Conservation (phyloP, 345 rosid genomes). For the Brassica carinata region DNA sequence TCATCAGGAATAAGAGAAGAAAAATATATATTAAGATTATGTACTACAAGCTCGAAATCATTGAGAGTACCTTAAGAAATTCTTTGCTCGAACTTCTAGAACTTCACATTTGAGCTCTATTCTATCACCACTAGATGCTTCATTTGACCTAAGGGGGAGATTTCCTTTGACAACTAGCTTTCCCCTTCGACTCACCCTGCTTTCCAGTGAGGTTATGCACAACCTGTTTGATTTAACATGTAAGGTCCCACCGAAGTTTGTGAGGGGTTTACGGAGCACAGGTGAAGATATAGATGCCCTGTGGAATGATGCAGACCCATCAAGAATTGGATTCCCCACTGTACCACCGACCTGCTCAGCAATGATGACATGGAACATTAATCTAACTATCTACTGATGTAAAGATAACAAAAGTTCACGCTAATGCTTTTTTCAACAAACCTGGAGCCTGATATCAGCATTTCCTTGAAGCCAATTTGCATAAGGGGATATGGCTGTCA, state of each 20-base stretch:
- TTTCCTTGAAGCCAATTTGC: slow-evolving; percentile 91
- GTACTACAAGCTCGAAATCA: slow-evolving; percentile 7
- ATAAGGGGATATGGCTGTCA: slow-evolving; percentile 91
- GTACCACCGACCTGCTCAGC: slow-evolving; percentile 86
- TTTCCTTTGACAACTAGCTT: slow-evolving; percentile 85
- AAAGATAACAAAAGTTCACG: not conserved
- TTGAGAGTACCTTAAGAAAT: slow-evolving; percentile 64
- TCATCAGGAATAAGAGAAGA: not conserved
- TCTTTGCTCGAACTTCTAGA: slow-evolving; percentile 94
- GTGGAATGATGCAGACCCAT: slow-evolving; percentile 90
- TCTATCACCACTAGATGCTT: slow-evolving; percentile 69
- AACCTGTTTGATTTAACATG: slow-evolving; percentile 87
- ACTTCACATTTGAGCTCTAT: slow-evolving; percentile 95
- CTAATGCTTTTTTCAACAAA: slow-evolving; percentile 22
- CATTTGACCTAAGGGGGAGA: slow-evolving; percentile 82
- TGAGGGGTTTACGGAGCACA: slow-evolving; percentile 80
- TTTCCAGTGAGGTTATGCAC: slow-evolving; percentile 75
- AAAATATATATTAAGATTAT: not conserved
- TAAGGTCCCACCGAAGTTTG: slow-evolving; percentile 87
- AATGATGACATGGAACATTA: not conserved
- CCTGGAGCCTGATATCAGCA: slow-evolving; percentile 96
- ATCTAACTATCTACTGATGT: not conserved
- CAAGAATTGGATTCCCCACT: slow-evolving; percentile 87
- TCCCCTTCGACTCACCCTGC: slow-evolving; percentile 90
- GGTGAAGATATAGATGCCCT: slow-evolving; percentile 92